phyloP scores from a whole-genome alignment of 1,139 yeast species.

The Pichia sp. region DNA sequence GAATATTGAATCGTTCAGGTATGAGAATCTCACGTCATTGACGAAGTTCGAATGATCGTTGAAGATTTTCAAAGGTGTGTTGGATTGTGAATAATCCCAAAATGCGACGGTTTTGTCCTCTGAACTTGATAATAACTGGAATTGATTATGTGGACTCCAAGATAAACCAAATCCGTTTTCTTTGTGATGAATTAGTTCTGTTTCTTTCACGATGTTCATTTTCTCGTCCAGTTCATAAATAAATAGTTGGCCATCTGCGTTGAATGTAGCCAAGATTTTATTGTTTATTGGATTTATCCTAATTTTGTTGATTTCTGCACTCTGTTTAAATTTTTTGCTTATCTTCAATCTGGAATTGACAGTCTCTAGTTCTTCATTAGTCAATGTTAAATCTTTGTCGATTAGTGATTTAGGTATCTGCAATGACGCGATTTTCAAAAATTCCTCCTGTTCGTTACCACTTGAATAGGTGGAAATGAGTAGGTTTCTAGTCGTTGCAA shows the following conservation, averaged over 20 bases:
- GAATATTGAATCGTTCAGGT: slow-evolving; percentile 41
- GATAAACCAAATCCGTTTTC: slow-evolving; percentile 69
- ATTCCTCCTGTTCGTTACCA: slow-evolving; percentile 63
- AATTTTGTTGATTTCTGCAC: slow-evolving; percentile 58
- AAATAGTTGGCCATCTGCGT: slow-evolving; percentile 66
- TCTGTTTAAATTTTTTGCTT: slow-evolving; percentile 46
- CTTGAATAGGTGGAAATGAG: slow-evolving; percentile 85
- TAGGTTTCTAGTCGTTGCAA: slow-evolving; percentile 31
- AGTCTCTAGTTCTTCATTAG: slow-evolving; percentile 30
- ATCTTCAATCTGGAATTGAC: slow-evolving; percentile 52
- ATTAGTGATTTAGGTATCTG: slow-evolving; percentile 50
- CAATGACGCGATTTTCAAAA: slow-evolving; percentile 67
- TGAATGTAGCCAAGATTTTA: slow-evolving; percentile 64
- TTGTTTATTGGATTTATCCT: slow-evolving; percentile 74
- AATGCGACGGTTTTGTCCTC: slow-evolving; percentile 59
- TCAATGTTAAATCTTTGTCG: slow-evolving; percentile 23
- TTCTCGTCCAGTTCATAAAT: slow-evolving; percentile 44
- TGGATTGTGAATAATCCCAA: slow-evolving; percentile 39
- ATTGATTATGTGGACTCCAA: slow-evolving; percentile 48
- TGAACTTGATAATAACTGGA: slow-evolving; percentile 51
- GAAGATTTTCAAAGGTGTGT: slow-evolving; percentile 29
- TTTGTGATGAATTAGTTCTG: slow-evolving; percentile 43
- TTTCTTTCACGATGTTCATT: slow-evolving; percentile 12
- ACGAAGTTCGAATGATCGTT: slow-evolving; percentile 49
- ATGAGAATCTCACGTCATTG: slow-evolving; percentile 71